Conservation (phyloP, 495 filamentous ascomycete genomes). For the Aspergillus sparsus region DNA sequence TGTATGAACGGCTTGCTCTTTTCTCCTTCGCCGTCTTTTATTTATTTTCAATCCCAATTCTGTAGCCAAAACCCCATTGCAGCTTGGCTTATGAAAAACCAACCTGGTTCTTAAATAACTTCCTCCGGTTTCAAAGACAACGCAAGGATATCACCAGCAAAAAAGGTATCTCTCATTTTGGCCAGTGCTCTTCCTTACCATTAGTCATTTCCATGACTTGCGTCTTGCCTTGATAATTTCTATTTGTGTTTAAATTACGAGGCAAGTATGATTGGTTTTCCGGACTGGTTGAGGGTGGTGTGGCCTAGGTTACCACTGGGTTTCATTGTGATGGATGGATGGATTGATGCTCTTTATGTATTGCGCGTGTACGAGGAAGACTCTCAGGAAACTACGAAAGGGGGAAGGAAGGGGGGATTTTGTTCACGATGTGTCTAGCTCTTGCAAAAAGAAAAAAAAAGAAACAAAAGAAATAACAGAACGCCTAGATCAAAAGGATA, state of each 20-base stretch:
- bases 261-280: conserved; percentile 19
- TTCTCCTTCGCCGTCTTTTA: conserved; percentile 6
- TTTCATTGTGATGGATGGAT: conserved; percentile 23
- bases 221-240: conserved; percentile 15
- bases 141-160: conserved; percentile 10
- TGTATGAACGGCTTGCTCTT: background rate
- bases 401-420: background rate
- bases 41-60: background rate
- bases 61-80: conserved; percentile 4
- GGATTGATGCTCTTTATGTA: conserved; percentile 2
- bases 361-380: conserved; percentile 24
- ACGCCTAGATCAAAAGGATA: background rate
- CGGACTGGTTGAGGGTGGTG: conserved; percentile 26
- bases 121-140: conserved; percentile 20
- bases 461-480: conserved; percentile 6
- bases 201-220: conserved; percentile 21
- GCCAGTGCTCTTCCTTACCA: conserved; percentile 14
- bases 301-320: conserved; percentile 32
- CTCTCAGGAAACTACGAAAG: conserved; percentile 16
- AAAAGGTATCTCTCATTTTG: no score
- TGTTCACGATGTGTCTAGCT: conserved; percentile 14
- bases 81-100: conserved; percentile 30
- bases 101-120: conserved; percentile 27
- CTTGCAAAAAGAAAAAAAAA: conserved; percentile 13
- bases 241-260: background rate